Evolutionary conservation across 345 rosid genomes (phyloP), one percentile per base, ranked within the genome.

Genomic region (Hibiscus trionum): DNA sequence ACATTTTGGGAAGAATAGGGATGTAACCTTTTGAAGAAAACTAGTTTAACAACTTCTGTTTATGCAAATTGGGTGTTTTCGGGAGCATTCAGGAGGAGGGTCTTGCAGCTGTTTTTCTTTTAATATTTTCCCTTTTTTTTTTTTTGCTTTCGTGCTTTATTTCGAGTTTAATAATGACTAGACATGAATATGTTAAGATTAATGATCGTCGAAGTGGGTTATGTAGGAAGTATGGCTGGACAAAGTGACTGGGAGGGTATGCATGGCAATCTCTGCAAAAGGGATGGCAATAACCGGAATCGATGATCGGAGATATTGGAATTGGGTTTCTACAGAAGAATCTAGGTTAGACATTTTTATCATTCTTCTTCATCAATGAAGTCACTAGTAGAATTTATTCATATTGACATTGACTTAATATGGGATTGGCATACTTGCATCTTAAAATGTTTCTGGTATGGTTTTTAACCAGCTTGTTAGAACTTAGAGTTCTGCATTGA

Each of bases 291-390:
- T 94, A 17, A 94, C 98, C 3, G 97, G 97, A 31, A 91, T 94
- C 35, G 97, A 91, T 37, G 98, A 94, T 66, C 82, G 97, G 64
- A 88, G 98, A 82, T 94, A 94, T 74, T 94, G 98, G 98, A 94
- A 84, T 79, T 94, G 96, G 98, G 72, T 88, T 71, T 84, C 90
- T 6, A 94, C 97, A 6, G 97, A 90, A 83, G 98, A 94, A 78
- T 91, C 98, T 72, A 91, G 98, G 98, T 94, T 69, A 68, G 49
- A 9, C 19, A 29, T 66, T 79, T 9, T 4, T 67, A 67, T n/a
- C 26, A 12, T 68, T 21, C 27, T 7, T n/a, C 52, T 60, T 42
- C 29, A 24, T 56, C 15, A 15, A 33, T 74, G 39, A 21, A 24
- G 52, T 12, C 69, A 24, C 9, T 21, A 60, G 44, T 39, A 29